These are phyloP conservation scores for Elaeis oleifera DNA, from an alignment of 202 grass and related monocot genomes.

Conservation along the genomic window DNA sequence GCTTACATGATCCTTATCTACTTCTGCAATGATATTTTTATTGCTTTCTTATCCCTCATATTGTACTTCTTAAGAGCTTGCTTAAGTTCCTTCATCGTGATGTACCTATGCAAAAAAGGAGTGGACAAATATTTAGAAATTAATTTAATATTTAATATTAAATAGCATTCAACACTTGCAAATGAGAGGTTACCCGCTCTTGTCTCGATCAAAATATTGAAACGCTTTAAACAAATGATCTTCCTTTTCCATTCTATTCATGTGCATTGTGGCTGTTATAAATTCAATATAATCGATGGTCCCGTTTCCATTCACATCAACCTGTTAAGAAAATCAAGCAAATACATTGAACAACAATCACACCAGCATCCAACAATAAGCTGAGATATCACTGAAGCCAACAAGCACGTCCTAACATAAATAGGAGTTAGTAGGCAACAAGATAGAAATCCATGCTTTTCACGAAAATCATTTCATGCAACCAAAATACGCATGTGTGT, in stretches of 20 bases:
- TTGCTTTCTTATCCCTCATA: conserved; percentile 95
- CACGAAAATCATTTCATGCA: too few species aligned
- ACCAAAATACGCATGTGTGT: too few species aligned
- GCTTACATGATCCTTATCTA: conserved; percentile 78
- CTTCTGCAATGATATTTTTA: conserved; percentile 98
- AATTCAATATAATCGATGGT: not conserved
- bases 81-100: conserved; percentile 94
- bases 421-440: too few species aligned
- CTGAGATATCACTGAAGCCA: too few species aligned
- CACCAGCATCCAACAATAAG: too few species aligned
- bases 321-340: conserved; percentile 22
- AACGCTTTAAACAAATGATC: conserved; percentile 95
- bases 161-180: not conserved
- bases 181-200: conserved; percentile 67
- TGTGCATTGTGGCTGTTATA: conserved; percentile 12
- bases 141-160: conserved; percentile 11
- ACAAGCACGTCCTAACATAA: too few species aligned
- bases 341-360: too few species aligned
- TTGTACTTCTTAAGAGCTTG: conserved; percentile 96
- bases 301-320: not conserved
- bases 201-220: conserved; percentile 93
- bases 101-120: conserved; percentile 50
- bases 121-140: conserved; percentile 14
- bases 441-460: too few species aligned
- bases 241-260: conserved; percentile 97